These are phyloP conservation scores for Acacia confusa DNA, from an alignment of 306 rosid genomes.

Conservation along the genomic window DNA sequence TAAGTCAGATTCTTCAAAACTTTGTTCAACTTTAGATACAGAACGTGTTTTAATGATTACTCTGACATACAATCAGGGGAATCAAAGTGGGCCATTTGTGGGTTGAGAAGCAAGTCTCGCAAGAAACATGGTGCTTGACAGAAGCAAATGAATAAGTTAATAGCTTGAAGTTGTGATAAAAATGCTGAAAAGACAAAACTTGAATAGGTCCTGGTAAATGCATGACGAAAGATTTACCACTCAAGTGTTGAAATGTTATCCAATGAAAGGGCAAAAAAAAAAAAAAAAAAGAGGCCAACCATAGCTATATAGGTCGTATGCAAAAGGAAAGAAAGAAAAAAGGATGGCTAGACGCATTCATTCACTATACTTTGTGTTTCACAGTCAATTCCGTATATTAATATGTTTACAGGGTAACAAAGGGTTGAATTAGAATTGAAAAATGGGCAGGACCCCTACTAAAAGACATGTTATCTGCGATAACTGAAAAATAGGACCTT, in stretches of 20 bases:
- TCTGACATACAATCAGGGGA: neutral
- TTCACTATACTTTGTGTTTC: constrained; percentile 6
- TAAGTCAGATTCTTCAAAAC: no score
- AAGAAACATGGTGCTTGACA: neutral
- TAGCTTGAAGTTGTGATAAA: neutral
- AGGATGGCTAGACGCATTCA: constrained; percentile 7
- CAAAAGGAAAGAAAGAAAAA: neutral
- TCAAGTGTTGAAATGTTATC: neutral
- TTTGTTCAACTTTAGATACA: no score
- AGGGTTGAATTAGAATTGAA: neutral
- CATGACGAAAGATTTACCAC: neutral
- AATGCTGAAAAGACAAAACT: neutral
- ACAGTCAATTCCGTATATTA: neutral
- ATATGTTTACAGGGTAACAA: neutral
- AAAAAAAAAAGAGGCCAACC: neutral
- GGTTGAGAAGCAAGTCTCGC: neutral
- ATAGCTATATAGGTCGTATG: neutral
- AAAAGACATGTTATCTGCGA: constrained; percentile 7
- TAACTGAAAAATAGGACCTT: neutral
- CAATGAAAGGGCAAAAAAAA: neutral
- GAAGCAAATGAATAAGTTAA: neutral
- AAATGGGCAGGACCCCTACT: neutral
- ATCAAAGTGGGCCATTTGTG: neutral
- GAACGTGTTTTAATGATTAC: neutral
- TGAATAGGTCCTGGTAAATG: neutral